Evolutionary conservation across 371 early-diverging fungal genomes (phyloP).

Genomic region (Fennellomyces sp.): DNA sequence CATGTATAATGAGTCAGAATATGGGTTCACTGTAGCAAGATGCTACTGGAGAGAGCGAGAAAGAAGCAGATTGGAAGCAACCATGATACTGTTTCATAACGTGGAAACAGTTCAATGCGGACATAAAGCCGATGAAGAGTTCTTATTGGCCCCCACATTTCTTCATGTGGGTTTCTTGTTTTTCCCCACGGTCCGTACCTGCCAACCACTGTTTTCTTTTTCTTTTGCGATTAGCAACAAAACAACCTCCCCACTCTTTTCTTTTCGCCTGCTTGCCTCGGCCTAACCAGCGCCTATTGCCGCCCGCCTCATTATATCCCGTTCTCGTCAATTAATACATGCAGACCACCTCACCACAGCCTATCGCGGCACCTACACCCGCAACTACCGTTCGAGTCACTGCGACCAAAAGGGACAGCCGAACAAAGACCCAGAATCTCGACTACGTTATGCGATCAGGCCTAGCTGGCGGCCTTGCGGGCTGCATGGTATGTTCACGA

Average conservation of each 20-base stretch:
- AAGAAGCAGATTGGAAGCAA: background rate
- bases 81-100: background rate
- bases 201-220: background rate
- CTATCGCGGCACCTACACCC: background rate
- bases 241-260: too few species aligned
- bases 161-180: background rate
- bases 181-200: conserved; percentile 2
- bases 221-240: too few species aligned
- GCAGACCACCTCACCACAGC: conserved; percentile 2
- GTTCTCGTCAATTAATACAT: too few species aligned
- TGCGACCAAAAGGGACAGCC: background rate
- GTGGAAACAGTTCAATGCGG: background rate
- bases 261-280: background rate
- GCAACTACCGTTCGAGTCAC: background rate
- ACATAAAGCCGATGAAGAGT: background rate
- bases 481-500: conserved; percentile 44
- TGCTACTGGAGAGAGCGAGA: too few species aligned
- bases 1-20: too few species aligned
- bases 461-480: conserved; percentile 56
- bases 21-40: too few species aligned
- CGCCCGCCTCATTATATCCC: too few species aligned
- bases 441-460: conserved; percentile 53
- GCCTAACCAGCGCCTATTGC: too few species aligned
- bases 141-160: background rate
- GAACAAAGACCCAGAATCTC: conserved; percentile 34